phyloP scores from a whole-genome alignment of 2,329 filamentous ascomycete species.

The Aspergillus oerlinghausenensis region DNA sequence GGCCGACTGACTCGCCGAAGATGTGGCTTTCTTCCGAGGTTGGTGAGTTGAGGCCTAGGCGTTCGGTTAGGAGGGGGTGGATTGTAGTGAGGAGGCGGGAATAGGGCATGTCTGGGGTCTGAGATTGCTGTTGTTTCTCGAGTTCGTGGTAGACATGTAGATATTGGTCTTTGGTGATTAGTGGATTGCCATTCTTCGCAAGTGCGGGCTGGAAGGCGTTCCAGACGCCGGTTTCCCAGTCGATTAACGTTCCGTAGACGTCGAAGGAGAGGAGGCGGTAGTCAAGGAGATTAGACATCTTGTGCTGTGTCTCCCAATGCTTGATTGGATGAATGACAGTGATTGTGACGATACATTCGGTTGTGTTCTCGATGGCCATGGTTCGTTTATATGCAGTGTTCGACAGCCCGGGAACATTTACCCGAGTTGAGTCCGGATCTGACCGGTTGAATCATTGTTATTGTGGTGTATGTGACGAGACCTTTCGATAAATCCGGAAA shows the following conservation, averaged over 20 bases:
- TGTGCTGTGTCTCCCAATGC: background rate
- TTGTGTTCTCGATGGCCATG: too few species aligned
- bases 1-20: slow-evolving; percentile 48
- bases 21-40: slow-evolving; percentile 32
- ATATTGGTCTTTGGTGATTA: slow-evolving; percentile 28
- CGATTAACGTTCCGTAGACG: slow-evolving; percentile 73
- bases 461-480: too few species aligned
- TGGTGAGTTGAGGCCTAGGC: slow-evolving; percentile 21
- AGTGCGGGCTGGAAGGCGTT: slow-evolving; percentile 45
- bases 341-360: background rate
- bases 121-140: slow-evolving; percentile 47
- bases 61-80: slow-evolving; percentile 31
- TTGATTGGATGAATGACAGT: background rate
- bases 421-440: too few species aligned
- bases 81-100: slow-evolving; percentile 52
- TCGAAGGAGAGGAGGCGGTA: slow-evolving; percentile 65
- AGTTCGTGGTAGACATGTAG: slow-evolving; percentile 23
- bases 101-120: slow-evolving; percentile 57
- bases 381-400: too few species aligned
- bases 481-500: too few species aligned
- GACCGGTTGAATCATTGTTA: too few species aligned
- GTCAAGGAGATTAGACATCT: slow-evolving; percentile 27
- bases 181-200: slow-evolving; percentile 33
- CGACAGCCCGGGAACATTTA: too few species aligned
- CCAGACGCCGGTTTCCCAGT: slow-evolving; percentile 67